A percentile compares a stretch with the other conserved stretches of the same genome.
These are phyloP conservation scores for Beauveria sp. DNA, from an alignment of 2,329 filamentous ascomycete genomes.

Conservation along the genomic window DNA sequence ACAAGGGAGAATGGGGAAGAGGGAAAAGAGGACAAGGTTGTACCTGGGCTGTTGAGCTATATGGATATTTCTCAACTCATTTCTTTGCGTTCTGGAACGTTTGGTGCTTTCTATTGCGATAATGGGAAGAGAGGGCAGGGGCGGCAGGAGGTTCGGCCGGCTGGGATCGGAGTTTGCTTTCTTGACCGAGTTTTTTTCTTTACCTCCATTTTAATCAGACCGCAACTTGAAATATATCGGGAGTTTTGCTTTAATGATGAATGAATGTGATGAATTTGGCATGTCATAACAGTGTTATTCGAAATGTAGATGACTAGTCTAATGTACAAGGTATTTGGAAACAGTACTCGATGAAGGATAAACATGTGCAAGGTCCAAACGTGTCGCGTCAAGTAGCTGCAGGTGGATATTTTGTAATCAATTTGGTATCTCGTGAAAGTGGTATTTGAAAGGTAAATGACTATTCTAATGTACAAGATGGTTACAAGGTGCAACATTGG, in stretches of 20 bases:
- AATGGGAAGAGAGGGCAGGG: background rate
- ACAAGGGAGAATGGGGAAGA: background rate
- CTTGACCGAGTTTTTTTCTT: background rate
- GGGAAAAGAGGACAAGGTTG: background rate
- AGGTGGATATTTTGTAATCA: constrained; percentile 47
- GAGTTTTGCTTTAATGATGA: constrained; percentile 5
- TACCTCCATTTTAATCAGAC: constrained; percentile 3
- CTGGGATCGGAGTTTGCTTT: constrained; percentile 4
- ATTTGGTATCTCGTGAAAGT: background rate
- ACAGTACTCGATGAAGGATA: background rate
- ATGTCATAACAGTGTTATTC: background rate
- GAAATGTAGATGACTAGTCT: background rate
- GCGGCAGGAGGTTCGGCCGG: background rate
- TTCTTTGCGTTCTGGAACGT: background rate
- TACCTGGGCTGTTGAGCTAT: background rate
- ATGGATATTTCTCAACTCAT: constrained; percentile 4
- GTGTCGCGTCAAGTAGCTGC: constrained; percentile 55
- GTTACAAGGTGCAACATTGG: background rate
- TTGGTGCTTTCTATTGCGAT: background rate
- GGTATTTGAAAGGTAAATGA: background rate
- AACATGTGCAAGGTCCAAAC: constrained; percentile 15
- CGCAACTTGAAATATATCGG: constrained; percentile 5
- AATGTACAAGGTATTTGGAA: background rate
- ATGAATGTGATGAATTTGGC: background rate
- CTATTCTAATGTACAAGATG: background rate